phyloP scores from a whole-genome alignment of 768 basidiomycete species.

The Stropharia rugosoannulata region DNA sequence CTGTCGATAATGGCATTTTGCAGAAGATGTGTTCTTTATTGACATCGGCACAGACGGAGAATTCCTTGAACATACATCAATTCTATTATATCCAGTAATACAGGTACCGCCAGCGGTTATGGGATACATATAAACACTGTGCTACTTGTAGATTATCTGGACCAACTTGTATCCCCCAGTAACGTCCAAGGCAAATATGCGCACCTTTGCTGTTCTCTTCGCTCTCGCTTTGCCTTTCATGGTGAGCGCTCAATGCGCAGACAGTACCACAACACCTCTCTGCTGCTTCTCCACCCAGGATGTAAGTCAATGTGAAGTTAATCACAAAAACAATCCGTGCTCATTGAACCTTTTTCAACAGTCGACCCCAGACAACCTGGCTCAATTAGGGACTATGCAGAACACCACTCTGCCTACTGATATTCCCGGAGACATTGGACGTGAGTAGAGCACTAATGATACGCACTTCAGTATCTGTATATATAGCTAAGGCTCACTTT shows the following conservation, averaged over 20 bases:
- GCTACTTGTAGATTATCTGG: background rate
- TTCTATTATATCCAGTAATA: background rate
- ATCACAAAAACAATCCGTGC: background rate
- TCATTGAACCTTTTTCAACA: background rate
- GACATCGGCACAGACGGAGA: background rate
- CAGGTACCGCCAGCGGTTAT: background rate
- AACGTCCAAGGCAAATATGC: background rate
- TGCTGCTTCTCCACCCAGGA: conserved; percentile 3
- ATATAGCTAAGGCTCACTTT: background rate
- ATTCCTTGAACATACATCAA: background rate
- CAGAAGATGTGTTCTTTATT: background rate
- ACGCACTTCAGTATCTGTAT: background rate
- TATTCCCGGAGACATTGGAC: conserved; percentile 1
- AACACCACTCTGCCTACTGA: conserved; percentile 3
- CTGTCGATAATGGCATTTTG: background rate
- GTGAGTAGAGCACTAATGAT: background rate
- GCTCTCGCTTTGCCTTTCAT: background rate
- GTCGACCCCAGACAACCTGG: conserved; percentile 1
- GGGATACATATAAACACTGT: background rate
- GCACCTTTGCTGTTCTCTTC: background rate
- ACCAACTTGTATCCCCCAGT: background rate
- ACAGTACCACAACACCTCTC: background rate
- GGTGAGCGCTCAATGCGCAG: conserved; percentile 2
- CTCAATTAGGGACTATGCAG: background rate
- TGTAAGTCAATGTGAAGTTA: background rate